Percentiles rank a stretch among this genome's conserved stretches.
These are phyloP conservation scores for Pseudocercospora pini-densiflorae DNA, from an alignment of 2,329 filamentous ascomycete genomes.

Conservation along the genomic window DNA sequence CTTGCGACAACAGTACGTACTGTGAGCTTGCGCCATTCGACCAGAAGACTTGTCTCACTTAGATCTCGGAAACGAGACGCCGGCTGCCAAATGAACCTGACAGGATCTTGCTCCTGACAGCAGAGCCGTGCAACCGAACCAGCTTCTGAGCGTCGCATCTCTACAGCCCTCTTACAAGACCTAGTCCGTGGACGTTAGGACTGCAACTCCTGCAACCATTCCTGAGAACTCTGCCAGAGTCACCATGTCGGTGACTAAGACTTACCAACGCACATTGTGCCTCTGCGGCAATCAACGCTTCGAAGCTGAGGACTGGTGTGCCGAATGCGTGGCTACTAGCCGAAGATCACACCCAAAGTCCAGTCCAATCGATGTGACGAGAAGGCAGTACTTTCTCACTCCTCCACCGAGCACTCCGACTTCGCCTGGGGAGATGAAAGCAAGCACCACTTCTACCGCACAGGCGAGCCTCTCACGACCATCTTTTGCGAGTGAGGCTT, in stretches of 20 bases:
- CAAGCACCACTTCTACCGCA: background rate
- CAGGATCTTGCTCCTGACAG: too few species aligned
- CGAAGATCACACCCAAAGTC: background rate
- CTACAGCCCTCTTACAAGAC: too few species aligned
- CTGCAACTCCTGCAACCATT: background rate
- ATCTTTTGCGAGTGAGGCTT: background rate
- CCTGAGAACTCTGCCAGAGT: background rate
- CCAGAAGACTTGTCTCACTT: background rate
- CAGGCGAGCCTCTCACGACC: background rate
- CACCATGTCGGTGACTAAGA: background rate
- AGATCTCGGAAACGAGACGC: too few species aligned
- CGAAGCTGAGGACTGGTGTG: background rate
- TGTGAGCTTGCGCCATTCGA: background rate
- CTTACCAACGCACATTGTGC: background rate
- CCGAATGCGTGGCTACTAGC: background rate
- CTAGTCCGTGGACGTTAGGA: background rate
- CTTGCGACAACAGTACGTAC: background rate
- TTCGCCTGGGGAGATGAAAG: background rate
- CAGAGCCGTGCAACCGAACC: too few species aligned
- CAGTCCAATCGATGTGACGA: background rate
- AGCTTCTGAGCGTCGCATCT: too few species aligned
- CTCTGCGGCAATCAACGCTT: background rate
- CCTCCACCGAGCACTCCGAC: background rate
- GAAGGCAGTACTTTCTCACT: conserved; percentile 2
- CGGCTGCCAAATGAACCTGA: too few species aligned